A percentile compares a stretch with the other conserved stretches of the same genome.
phyloP scores from a whole-genome alignment of 441 rosid species.

The Daphne laureola region DNA sequence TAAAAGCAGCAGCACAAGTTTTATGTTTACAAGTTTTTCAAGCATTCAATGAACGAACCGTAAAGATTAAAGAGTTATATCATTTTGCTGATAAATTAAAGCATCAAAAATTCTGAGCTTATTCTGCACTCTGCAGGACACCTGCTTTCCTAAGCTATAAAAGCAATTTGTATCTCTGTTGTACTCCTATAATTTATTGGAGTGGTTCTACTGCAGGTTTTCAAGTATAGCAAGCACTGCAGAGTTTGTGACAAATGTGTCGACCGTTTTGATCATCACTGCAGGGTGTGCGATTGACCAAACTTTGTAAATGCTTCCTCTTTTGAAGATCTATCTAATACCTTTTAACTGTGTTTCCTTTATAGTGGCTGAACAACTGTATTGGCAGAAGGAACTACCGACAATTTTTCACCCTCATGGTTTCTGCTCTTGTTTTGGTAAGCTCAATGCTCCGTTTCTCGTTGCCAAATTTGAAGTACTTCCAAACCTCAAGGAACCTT shows the following conservation, averaged over 20 bases:
- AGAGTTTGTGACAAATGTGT: constrained; percentile 98
- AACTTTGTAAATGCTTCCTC: neutral
- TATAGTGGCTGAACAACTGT: constrained; percentile 98
- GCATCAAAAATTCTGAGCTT: too few species aligned
- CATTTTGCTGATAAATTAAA: too few species aligned
- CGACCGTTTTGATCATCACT: constrained; percentile 89
- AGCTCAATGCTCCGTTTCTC: constrained; percentile 22
- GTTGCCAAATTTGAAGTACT: neutral
- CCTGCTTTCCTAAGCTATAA: too few species aligned
- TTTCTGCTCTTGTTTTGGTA: constrained; percentile 85
- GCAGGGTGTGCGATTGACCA: constrained; percentile 58
- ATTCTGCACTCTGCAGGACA: too few species aligned
- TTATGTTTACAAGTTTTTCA: neutral
- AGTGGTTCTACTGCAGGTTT: constrained; percentile 46
- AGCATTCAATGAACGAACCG: too few species aligned
- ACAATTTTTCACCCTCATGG: constrained; percentile 90
- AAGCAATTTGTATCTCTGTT: too few species aligned
- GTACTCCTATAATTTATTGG: neutral
- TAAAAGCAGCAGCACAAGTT: constrained; percentile 16
- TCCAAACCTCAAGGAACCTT: neutral
- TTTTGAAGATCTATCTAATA: constrained; percentile 10
- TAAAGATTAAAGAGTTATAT: too few species aligned
- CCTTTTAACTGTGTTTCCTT: constrained; percentile 11
- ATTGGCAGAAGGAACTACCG: constrained; percentile 81
- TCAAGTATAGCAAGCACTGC: constrained; percentile 96